A percentile compares a stretch with the other conserved stretches of the same genome.
Conservation (phyloP, 306 rosid species). For the Argentina anserina region DNA sequence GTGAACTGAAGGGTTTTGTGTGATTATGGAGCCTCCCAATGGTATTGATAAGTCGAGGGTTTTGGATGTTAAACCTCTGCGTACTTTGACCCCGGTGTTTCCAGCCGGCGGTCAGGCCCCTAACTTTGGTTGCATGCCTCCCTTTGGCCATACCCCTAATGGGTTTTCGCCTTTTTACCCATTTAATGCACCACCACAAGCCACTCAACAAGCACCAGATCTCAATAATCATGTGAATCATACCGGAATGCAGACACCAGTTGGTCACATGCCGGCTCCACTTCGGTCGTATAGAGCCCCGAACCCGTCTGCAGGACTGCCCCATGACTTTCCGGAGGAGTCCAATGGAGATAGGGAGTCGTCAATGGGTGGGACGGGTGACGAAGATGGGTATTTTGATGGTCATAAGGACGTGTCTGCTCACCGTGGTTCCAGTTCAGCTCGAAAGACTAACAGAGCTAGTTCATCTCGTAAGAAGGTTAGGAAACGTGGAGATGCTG, state of each 20-base stretch:
- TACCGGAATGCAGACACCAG: conserved; percentile 2
- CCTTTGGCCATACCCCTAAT: conserved; percentile 25
- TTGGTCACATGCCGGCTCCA: conserved; percentile 39
- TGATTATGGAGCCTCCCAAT: conserved; percentile 47
- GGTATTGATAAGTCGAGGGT: conserved; percentile 49
- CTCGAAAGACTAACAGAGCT: conserved; percentile 29
- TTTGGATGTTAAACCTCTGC: conserved; percentile 59
- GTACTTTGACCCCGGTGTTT: conserved; percentile 52
- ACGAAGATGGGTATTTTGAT: conserved; percentile 13
- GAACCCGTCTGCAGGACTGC: background rate
- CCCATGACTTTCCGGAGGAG: conserved; percentile 17
- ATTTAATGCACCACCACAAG: conserved; percentile 25
- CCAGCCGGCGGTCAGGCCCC: conserved; percentile 34
- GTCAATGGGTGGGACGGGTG: background rate
- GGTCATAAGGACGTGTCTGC: conserved; percentile 19
- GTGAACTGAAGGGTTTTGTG: conserved; percentile 18
- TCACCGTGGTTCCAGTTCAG: conserved; percentile 20
- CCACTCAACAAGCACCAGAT: conserved; percentile 31
- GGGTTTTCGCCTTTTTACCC: conserved; percentile 53
- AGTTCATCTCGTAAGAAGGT: conserved; percentile 33
- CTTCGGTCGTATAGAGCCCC: conserved; percentile 38
- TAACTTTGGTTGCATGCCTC: conserved; percentile 17
- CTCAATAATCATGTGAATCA: conserved; percentile 23
- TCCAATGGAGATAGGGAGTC: conserved; percentile 15
- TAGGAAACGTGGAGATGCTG: conserved; percentile 20